Evolutionary conservation across 2,329 filamentous ascomycete species (phyloP), one percentile per base, ranked within the genome.

Genomic region (Paecilomyces variotii): DNA sequence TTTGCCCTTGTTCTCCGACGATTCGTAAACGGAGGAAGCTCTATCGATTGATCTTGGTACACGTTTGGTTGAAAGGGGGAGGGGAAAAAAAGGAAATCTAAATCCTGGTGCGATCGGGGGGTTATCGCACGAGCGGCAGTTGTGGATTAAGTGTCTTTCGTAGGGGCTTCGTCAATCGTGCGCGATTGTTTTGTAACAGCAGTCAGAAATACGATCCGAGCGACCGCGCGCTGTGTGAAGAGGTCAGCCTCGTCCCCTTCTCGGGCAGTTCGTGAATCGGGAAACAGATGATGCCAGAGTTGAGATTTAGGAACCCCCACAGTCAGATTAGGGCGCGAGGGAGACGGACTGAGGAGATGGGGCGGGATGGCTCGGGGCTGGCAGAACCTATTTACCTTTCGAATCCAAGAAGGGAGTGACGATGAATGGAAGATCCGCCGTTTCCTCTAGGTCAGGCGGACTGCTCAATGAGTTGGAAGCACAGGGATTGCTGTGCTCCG

Each of bases 401-500:
- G 65, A 63, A 62, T 66, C 60, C 56, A 62, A 71, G 52, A 62
- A 71, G 68, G 61, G 69, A 72, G 62, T 65, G 68, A 72, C 68
- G 62, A 64, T 60, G 64, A 67, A 65, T 59, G 60, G 58, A 63
- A 62, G 57, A 60, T 60, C 58, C 59, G 61, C 56, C 60, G 52
- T 56, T 59, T 61, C 59, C 57, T 61, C 59, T 57, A 59, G 60
- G 57, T 57, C 54, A 56, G 55, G 49, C 51, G 60, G 56, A 54
- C 24, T 52, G 53, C 30, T 24, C 34, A 45, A 24, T 54, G 24
- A 35, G 39, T 27, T 52, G 35, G 27, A 49, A 25, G 39, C 53
- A 52, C 34, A 49, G 52, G 12, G 25, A 30, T 45, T 35, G 24
- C 53, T 32, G 51, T 51, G 51, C 52, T 58, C 49, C 52, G 35